Conservation (phyloP, 345 rosid genomes). For the Sapria himalayana region DNA sequence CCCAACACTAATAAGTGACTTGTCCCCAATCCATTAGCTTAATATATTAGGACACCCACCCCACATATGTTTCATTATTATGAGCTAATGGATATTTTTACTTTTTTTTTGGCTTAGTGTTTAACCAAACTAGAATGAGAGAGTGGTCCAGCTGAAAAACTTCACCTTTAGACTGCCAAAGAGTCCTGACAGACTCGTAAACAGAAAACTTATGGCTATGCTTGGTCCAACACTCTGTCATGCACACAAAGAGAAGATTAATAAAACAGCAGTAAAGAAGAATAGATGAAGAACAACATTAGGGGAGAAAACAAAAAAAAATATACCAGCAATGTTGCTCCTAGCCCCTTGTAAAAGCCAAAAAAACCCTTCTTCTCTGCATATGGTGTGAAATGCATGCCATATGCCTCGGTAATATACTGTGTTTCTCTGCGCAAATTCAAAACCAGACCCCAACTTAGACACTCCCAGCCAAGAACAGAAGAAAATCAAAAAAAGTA, state of each 20-base stretch:
- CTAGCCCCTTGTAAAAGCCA: slow-evolving; percentile 92
- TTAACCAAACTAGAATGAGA: no score
- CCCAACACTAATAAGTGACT: no score
- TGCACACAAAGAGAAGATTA: slow-evolving; percentile 6
- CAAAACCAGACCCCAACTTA: slow-evolving; percentile 1
- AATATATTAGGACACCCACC: no score
- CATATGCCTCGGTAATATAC: slow-evolving; percentile 67
- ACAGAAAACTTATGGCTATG: slow-evolving; percentile 77
- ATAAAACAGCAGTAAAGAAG: slow-evolving; percentile 1
- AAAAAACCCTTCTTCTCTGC: slow-evolving; percentile 61
- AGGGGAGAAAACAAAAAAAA: slow-evolving; percentile 4
- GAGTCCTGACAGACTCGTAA: slow-evolving; percentile 47
- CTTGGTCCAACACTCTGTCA: slow-evolving; percentile 85
- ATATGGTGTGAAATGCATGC: slow-evolving; percentile 58
- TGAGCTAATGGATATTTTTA: no score
- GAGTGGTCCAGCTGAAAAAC: no score
- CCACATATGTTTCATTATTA: background rate
- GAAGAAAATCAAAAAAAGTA: background rate
- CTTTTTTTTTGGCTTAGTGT: no score
- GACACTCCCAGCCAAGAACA: no score
- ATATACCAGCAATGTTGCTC: slow-evolving; percentile 75
- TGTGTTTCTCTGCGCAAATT: slow-evolving; percentile 39
- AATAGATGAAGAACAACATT: slow-evolving; percentile 1
- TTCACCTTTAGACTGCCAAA: slow-evolving; percentile 56
- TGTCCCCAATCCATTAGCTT: no score